Percentiles rank a stretch among this genome's conserved stretches.
These are phyloP conservation scores for Glebionis coronaria DNA, from an alignment of 129 eudicot genomes.

Conservation along the genomic window DNA sequence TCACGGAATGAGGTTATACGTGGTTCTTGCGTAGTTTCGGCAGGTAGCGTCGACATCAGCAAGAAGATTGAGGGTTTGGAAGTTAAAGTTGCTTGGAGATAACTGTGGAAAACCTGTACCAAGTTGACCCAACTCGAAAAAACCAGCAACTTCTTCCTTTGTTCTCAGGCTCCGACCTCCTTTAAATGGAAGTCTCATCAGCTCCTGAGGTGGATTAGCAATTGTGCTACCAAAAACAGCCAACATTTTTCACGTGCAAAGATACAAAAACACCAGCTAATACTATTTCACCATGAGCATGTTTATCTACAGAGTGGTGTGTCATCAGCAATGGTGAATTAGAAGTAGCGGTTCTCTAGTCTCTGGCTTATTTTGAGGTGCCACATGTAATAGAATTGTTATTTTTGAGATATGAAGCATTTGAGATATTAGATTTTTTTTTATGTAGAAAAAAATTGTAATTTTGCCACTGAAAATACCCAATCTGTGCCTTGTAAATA, in stretches of 20 bases:
- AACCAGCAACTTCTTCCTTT: slow-evolving; percentile 33
- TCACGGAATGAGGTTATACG: too few relatives aligned
- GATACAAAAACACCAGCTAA: not conserved
- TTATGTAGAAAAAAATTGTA: not conserved
- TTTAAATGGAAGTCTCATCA: slow-evolving; percentile 28
- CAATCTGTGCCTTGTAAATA: too few relatives aligned
- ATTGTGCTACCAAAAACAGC: slow-evolving; percentile 40
- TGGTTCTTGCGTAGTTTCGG: too few relatives aligned
- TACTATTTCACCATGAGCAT: slow-evolving; percentile 1
- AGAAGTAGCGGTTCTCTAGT: too few relatives aligned
- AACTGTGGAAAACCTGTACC: too few relatives aligned
- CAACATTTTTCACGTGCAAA: slow-evolving; percentile 32
- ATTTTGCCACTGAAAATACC: too few relatives aligned
- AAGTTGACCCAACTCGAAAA: slow-evolving; percentile 29
- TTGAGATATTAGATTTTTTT: too few relatives aligned
- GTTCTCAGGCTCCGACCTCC: slow-evolving; percentile 22
- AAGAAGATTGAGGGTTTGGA: too few relatives aligned
- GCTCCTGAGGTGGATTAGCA: slow-evolving; percentile 43
- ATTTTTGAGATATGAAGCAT: not conserved
- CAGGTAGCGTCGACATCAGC: too few relatives aligned
- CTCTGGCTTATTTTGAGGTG: slow-evolving; percentile 1
- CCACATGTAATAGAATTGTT: slow-evolving; percentile 8
- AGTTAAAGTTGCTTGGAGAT: too few relatives aligned
- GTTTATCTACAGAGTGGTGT: too few relatives aligned
- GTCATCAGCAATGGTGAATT: slow-evolving; percentile 19